These are phyloP conservation scores for Bryoglossum gracile DNA, from an alignment of 495 filamentous ascomycete genomes.

Conservation along the genomic window DNA sequence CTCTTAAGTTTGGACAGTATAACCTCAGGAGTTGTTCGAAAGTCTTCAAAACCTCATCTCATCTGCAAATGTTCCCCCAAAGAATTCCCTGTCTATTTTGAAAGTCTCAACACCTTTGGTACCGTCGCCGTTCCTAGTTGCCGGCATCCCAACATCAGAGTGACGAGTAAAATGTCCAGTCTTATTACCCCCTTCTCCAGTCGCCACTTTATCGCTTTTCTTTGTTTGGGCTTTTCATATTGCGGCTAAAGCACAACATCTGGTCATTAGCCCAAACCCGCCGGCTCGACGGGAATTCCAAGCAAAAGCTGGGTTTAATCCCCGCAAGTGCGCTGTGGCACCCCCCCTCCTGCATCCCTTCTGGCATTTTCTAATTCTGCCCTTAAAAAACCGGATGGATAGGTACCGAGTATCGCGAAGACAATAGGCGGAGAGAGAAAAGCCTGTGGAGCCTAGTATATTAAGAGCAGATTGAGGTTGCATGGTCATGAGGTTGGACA, in stretches of 20 bases:
- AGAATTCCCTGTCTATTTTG: too few species aligned
- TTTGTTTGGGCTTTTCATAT: too few species aligned
- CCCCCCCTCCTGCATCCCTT: neutral
- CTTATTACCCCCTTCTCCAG: too few species aligned
- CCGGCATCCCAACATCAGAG: too few species aligned
- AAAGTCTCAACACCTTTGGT: too few species aligned
- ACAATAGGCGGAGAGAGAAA: neutral
- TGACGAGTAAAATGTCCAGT: too few species aligned
- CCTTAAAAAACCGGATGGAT: neutral
- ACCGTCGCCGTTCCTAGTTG: too few species aligned
- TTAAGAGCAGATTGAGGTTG: neutral
- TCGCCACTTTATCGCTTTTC: too few species aligned
- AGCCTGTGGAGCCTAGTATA: slow-evolving; percentile 1
- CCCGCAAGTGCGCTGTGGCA: neutral
- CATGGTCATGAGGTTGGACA: slow-evolving; percentile 1
- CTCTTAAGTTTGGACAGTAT: too few species aligned
- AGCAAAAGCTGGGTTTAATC: slow-evolving; percentile 4
- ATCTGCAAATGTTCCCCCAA: too few species aligned
- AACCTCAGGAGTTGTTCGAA: too few species aligned
- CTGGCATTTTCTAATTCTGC: neutral
- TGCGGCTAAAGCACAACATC: slow-evolving; percentile 1
- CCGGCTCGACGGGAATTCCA: slow-evolving; percentile 2
- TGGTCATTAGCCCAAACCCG: neutral
- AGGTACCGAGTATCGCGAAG: neutral
- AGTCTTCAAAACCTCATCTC: too few species aligned